Conservation (phyloP, 306 rosid genomes). For the Casuarina cunninghamiana region DNA sequence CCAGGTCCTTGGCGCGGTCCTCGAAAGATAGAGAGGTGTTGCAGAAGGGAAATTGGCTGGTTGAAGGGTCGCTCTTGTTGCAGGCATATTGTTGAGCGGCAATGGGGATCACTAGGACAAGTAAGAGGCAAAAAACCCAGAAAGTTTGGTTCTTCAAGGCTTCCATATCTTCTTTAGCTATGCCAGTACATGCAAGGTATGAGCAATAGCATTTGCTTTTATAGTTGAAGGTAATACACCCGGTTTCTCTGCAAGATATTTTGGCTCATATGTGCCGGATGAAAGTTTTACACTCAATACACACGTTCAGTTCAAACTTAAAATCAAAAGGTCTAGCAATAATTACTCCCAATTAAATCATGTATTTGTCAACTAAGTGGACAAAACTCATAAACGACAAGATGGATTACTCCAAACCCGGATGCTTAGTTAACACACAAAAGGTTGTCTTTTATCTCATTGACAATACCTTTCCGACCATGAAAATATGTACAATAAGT, state of each 20-base stretch:
- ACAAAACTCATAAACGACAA: no score
- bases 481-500: no score
- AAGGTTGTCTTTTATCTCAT: slow-evolving; percentile 29
- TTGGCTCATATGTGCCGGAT: slow-evolving; percentile 3
- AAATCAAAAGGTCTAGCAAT: no score
- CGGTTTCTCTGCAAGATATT: neutral
- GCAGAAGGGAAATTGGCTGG: slow-evolving; percentile 55
- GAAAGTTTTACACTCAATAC: no score
- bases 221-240: slow-evolving; percentile 18
- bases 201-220: slow-evolving; percentile 25
- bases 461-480: neutral
- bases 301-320: no score
- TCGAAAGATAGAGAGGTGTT: slow-evolving; percentile 46
- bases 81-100: slow-evolving; percentile 61
- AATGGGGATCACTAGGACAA: slow-evolving; percentile 27
- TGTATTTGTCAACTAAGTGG: no score
- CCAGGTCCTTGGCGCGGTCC: slow-evolving; percentile 52
- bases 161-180: neutral
- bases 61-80: slow-evolving; percentile 32
- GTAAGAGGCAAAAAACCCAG: slow-evolving; percentile 23
- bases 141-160: slow-evolving; percentile 38
- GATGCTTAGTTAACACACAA: slow-evolving; percentile 46
- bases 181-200: neutral
- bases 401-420: neutral
- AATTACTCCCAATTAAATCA: no score